Base-by-base conservation (phyloP, 352 stramenopile species). In the Phytophthora pluvialis region DNA sequence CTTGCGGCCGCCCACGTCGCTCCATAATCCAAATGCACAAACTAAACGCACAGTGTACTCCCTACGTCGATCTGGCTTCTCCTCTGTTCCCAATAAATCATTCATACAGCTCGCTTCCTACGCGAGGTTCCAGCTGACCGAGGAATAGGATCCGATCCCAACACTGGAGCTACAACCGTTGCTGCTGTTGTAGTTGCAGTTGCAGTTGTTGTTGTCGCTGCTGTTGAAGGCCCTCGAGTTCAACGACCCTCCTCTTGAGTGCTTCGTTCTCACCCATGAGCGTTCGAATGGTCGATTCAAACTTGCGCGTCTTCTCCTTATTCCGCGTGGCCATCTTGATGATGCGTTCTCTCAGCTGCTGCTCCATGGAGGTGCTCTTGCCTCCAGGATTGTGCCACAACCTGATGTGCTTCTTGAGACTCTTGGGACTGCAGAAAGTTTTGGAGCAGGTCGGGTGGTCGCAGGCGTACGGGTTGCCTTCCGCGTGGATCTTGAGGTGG, bases 361-460 rank as follows among this genome's bases (percentile, higher is more conserved):
- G 83, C 73, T 94, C 86, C 83, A 91, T 92, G 7, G 83, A 94
- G 0, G 85, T 94, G 64, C 85, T 91, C 69, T 94, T 92, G 12
- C 83, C 86, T 36, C 78, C 86, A 2, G 83, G 86, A 51, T 92
- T 92, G 56, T 94, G 86, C 83, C 86, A 92, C 68, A 92, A 64
- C 8, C 83, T 73, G 54, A 94, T 89, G 64, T 94, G 86, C 39
- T 94, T 94, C 70, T 92, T 94, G 2, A 92, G 56, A 63, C 86
- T 94, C 61, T 92, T 94, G 18, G 86, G 86, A 36, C 83, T 94
- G 63, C 86, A 94, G 44, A 94, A 94, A 0, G 81, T 92, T 73
- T 94, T 94, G 45, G 81, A 88, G 58, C 86, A 94, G 38, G 75
- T 85, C n/a, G 82, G 80, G 49, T 92, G 83, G 40, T 92, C 81